Base-by-base conservation (phyloP, 768 basidiomycete species). In the Amanita rimosa region DNA sequence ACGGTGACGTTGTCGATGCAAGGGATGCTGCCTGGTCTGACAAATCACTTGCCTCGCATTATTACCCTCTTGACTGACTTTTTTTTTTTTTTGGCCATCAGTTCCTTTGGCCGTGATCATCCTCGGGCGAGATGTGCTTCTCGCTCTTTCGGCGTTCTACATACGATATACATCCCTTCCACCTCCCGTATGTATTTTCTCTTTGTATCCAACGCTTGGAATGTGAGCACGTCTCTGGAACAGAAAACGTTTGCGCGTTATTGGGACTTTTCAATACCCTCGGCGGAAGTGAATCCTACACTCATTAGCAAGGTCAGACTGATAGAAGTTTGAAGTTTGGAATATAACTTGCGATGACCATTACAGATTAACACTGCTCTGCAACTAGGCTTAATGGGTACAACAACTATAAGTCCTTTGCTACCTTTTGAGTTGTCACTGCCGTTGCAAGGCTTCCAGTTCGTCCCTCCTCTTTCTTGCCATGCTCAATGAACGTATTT, bases 201-300 rank as follows among this genome's bases (percentile, higher is more conserved):
- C 52, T 21, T 21, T 26, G 16, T 27, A 10, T 26, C 14, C n/a
- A n/a, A 35, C 10, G 3, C 13, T 16, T 39, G 26, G 35, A 48
- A 14, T 17, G 24, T 48, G 46, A 48, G 17, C n/a, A 4, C 36
- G 9, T 4, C 3, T 44, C 14, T 17, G 16, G 4, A n/a, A 13
- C 62, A 94, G 87, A 89, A 90, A 90, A 96, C 93, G 0, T 85
- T 91, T 60, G 62, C 69, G 21, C 79, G 96, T 29, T 99, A 98
- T 65, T 99, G 94, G 89, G 89, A 97, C 61, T 90, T 96, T 53
- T 87, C 88, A 8, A 80, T 96, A 44, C 92, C 96, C 1, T 95
- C 93, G 1, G 95, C 92, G 1, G 94, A 96, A 64, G 92, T 98
- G 10, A 79, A 79, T 26, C 95, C 95, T 0, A 98, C 96, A 9